These are phyloP conservation scores for Leishmania tarentolae DNA, from an alignment of 208 protist species.

Conservation along the genomic window DNA sequence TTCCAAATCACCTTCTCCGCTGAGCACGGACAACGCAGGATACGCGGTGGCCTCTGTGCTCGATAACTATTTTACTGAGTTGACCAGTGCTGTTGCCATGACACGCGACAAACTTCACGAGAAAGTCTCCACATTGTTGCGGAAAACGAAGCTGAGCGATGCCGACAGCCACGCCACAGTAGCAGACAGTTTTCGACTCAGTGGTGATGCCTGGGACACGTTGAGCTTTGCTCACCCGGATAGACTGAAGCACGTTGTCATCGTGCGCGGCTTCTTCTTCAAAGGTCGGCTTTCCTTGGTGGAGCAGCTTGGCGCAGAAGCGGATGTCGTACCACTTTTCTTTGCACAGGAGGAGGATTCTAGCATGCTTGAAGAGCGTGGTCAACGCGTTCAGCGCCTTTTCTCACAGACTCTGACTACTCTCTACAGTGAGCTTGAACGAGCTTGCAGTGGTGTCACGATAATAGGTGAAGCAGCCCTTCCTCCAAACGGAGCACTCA, in stretches of 20 bases:
- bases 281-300: slow-evolving; percentile 16
- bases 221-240: slow-evolving; percentile 15
- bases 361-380: background rate
- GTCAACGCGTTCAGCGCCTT: background rate
- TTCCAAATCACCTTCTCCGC: background rate
- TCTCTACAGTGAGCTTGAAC: slow-evolving; percentile 1
- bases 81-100: slow-evolving; percentile 1
- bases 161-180: background rate
- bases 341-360: background rate
- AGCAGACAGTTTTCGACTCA: slow-evolving; percentile 11
- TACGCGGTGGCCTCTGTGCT: background rate
- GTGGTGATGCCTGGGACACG: slow-evolving; percentile 19
- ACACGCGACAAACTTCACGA: background rate
- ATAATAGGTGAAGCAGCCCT: background rate
- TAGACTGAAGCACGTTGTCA: slow-evolving; percentile 9
- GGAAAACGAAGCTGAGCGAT: background rate
- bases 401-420: slow-evolving; percentile 11
- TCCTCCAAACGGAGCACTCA: slow-evolving; percentile 16
- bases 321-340: slow-evolving; percentile 16
- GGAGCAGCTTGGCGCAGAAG: slow-evolving; percentile 30
- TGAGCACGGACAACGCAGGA: background rate
- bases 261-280: slow-evolving; percentile 30
- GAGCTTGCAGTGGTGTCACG: background rate
- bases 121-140: background rate
- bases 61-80: background rate